Evolutionary conservation across 306 rosid species (phyloP), one percentile per base, ranked within the genome.

Genomic region (Canavalia ensiformis): DNA sequence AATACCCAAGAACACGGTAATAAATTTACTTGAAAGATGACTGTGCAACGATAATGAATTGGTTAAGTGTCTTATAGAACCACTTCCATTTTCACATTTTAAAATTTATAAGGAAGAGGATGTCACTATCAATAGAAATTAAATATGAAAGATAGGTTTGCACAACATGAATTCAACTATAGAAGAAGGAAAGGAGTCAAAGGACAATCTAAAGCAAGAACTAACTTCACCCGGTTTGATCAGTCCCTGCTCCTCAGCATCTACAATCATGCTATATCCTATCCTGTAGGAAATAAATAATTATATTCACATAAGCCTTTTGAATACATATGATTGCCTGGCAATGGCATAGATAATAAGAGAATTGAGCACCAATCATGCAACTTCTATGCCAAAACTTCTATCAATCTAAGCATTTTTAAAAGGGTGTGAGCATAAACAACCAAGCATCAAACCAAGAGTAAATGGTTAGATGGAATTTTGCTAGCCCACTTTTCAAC

Each of bases 191-290:
- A 18, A 18, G 25, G 25, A 18, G 25, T 18, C 25, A 70, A 58
- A 85, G 57, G 10, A 46, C 10, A 71, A 73, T 46, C 49, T 18
- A 77, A 54, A 79, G 49, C 52, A 68, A 85, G 73, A 67, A 85
- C 94, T 84, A 33, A 93, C 97, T 89, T 82, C 90, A 31, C 97
- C 97, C 1, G 97, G 94, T 31, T 55, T 82, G 62, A 93, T 93
- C 67, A 86, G 84, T 76, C 97, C 97, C 50, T 88, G 57, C 81
- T 87, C 82, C 83, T 91, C 98, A 69, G 98, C 97, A 77, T 93
- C 97, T 68, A 84, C 47, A 81, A 93, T 94, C 95, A 91, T 91
- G 68, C 96, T 88, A 77, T 89, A 90, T 25, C 97, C 97, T 56
- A 94, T 91, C 85, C 97, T 91, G 80, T 76, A 86, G 77, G n/a